These are phyloP conservation scores for Hibiscus tridactylites DNA, from an alignment of 345 rosid species.

Conservation along the genomic window DNA sequence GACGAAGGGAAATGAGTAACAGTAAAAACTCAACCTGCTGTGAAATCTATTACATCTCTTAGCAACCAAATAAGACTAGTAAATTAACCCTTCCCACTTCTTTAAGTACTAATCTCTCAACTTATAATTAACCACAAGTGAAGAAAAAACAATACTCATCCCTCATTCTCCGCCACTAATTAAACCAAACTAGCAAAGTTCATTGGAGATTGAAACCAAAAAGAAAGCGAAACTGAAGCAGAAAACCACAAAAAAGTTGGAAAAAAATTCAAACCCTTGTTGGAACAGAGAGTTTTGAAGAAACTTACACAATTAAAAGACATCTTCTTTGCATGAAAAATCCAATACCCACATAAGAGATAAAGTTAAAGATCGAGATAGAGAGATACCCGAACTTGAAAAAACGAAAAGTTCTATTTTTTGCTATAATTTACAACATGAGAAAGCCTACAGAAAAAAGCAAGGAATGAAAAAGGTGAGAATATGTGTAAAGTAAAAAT, in stretches of 20 bases:
- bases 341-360: not conserved
- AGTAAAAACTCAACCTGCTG: not conserved
- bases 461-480: not conserved
- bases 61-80: not conserved
- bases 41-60: not conserved
- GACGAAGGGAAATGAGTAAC: not conserved
- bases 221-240: not conserved
- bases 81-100: not conserved
- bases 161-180: not conserved
- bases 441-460: conserved; percentile 19
- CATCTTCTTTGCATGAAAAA: conserved; percentile 26
- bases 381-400: not conserved
- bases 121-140: not conserved
- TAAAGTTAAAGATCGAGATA: not conserved
- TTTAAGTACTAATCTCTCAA: not conserved
- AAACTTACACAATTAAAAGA: conserved; percentile 26
- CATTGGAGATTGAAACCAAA: not conserved
- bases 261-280: not conserved
- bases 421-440: not conserved
- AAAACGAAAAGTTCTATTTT: not conserved
- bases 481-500: not conserved
- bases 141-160: conserved; percentile 6
- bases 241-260: not conserved
- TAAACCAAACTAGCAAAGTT: not conserved
- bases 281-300: not conserved